Evolutionary conservation across 1,284 basidiomycete species (phyloP), one percentile per base, ranked within the genome.

Genomic region (Afroboletus lepidellus): DNA sequence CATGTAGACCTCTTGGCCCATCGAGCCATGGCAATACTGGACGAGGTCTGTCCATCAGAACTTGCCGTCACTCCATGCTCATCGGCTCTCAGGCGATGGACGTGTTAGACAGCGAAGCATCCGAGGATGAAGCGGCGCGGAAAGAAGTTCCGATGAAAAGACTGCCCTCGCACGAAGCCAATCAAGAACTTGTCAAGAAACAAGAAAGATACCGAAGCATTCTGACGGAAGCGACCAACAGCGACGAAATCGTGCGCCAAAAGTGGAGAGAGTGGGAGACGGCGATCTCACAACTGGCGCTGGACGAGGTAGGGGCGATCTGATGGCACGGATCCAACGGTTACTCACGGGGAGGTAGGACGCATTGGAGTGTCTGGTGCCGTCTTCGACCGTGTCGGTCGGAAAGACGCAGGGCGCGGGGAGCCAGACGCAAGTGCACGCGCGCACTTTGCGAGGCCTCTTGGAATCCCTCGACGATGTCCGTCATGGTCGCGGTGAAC

Each of bases 251-350:
- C 6, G 87, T 97, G 0, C 73, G 85, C 29, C 71, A 78, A 51
- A 94, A 94, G 67, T 97, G 91, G 89, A 85, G 87, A 43, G 84
- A 94, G 60, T 95, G 92, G 92, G 85, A 87, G 60, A 74, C 77
- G n/a, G 78, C 77, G 48, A 87, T 95, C 46, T 71, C 71, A 18
- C 79, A 89, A 53, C 75, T 97, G 50, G 86, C 80, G 16, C 82
- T 79, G 69, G 84, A 86, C 50, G 85, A 92, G 76, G 90, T 90
- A 61, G 30, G 16, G 24, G 18, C 8, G 12, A n/a, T 23, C 25
- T 4, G 5, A 23, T 41, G n/a, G n/a, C 21, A 20, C 16, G 16
- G 27, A 7, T 41, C 15, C 24, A 12, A n/a, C 13, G 5, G 2
- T 44, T 27, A n/a, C 52, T 59, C 43, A 61, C 38, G 33, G 25